Evolutionary conservation across 2,329 filamentous ascomycete genomes (phyloP).

Genomic region (Aspergillus aculeatinus): DNA sequence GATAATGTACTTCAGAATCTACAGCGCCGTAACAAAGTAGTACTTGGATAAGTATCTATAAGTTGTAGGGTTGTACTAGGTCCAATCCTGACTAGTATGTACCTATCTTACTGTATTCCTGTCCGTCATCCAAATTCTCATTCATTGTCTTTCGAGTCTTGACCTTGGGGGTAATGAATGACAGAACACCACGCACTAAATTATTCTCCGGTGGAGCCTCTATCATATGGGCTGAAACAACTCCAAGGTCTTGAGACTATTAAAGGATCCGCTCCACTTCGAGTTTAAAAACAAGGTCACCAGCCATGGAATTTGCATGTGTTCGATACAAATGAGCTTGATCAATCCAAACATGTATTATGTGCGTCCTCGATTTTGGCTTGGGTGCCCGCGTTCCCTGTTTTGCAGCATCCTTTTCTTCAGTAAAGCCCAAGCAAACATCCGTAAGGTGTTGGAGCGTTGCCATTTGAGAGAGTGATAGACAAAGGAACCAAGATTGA

Average conservation of each 20-base stretch:
- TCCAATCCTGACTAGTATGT: too few species aligned
- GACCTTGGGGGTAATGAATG: not conserved
- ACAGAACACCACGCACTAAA: not conserved
- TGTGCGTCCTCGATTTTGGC: not conserved
- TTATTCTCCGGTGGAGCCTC: not conserved
- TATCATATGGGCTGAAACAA: not conserved
- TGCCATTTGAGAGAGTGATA: constrained; percentile 8
- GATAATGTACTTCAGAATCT: too few species aligned
- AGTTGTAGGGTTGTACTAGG: too few species aligned
- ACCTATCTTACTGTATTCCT: too few species aligned
- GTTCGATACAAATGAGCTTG: not conserved
- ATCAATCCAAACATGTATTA: not conserved
- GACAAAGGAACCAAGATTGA: constrained; percentile 1
- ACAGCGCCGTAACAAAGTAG: too few species aligned
- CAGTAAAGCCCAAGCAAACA: not conserved
- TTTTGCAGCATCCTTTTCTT: not conserved
- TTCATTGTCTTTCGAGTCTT: too few species aligned
- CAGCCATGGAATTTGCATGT: not conserved
- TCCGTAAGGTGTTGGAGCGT: not conserved
- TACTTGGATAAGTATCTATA: too few species aligned
- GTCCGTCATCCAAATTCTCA: too few species aligned
- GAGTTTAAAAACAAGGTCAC: not conserved
- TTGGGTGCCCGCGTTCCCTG: not conserved
- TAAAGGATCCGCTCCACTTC: not conserved
- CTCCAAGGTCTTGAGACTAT: not conserved